Evolutionary conservation across 1,284 basidiomycete species (phyloP).

Genomic region (Earliella scabrosa): DNA sequence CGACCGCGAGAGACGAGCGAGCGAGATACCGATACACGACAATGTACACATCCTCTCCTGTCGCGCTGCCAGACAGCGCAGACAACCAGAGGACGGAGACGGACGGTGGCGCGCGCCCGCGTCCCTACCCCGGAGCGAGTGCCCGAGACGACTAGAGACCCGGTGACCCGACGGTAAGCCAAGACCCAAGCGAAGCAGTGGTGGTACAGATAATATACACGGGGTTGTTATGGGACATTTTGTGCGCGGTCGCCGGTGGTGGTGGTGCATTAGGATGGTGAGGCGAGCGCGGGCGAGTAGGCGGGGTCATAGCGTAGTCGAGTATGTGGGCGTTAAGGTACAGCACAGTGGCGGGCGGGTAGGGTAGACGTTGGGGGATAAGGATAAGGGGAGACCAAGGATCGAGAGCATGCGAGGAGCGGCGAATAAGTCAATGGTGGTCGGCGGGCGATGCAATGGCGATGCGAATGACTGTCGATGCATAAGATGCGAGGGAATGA

Average conservation of each 20-base stretch:
- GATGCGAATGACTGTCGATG: conserved; percentile 6
- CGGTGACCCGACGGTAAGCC: conserved; percentile 9
- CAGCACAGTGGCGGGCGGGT: conserved; percentile 6
- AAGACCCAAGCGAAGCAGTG: conserved; percentile 15
- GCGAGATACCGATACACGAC: conserved; percentile 24
- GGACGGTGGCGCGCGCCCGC: neutral
- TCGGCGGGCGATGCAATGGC: neutral
- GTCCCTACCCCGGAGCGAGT: conserved; percentile 6
- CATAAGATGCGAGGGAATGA: conserved; percentile 4
- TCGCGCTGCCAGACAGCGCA: neutral
- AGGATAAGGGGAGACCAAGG: conserved; percentile 5
- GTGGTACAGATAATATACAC: conserved; percentile 25
- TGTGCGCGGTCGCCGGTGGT: conserved; percentile 8
- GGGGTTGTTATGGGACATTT: conserved; percentile 22
- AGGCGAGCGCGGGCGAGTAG: conserved; percentile 10
- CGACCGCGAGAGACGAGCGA: conserved; percentile 17
- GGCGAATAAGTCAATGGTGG: conserved; percentile 16
- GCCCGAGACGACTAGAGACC: conserved; percentile 7
- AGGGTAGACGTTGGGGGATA: conserved; percentile 14
- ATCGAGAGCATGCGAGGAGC: conserved; percentile 22
- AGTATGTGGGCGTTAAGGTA: conserved; percentile 19
- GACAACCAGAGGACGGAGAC: neutral
- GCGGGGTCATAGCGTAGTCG: conserved; percentile 23
- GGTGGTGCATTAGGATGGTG: conserved; percentile 6
- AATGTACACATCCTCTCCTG: conserved; percentile 21